Conservation (phyloP, 208 protist genomes). For the Entamoeba invadens region DNA sequence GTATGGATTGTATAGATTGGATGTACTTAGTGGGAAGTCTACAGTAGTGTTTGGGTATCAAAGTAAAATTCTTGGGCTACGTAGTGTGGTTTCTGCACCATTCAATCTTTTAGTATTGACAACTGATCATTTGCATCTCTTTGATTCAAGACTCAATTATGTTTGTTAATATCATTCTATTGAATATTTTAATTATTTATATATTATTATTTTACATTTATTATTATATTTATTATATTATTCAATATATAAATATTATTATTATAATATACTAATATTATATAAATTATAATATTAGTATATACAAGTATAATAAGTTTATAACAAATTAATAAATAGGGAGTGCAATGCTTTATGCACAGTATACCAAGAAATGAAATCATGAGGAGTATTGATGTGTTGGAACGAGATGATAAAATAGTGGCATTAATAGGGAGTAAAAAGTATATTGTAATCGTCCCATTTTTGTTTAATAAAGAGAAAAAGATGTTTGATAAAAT, state of each 20-base stretch:
- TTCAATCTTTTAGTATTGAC: background rate
- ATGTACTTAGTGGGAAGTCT: background rate
- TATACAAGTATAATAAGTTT: too few species aligned
- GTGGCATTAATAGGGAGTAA: background rate
- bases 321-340: too few species aligned
- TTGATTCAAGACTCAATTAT: background rate
- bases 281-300: too few species aligned
- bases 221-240: too few species aligned
- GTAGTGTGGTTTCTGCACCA: background rate
- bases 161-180: too few species aligned
- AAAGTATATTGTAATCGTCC: background rate
- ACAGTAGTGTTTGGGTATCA: background rate
- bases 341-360: background rate
- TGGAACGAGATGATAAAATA: background rate
- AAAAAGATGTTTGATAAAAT: background rate
- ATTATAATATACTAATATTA: too few species aligned
- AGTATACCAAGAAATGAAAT: background rate
- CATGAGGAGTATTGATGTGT: background rate
- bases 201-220: too few species aligned
- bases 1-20: background rate
- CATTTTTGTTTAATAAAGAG: background rate
- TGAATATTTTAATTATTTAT: too few species aligned
- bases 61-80: background rate
- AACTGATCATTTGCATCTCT: background rate
- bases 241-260: too few species aligned